Evolutionary conservation across 495 filamentous ascomycete species (phyloP).

Genomic region (Hypomontagnella submonticulosa): DNA sequence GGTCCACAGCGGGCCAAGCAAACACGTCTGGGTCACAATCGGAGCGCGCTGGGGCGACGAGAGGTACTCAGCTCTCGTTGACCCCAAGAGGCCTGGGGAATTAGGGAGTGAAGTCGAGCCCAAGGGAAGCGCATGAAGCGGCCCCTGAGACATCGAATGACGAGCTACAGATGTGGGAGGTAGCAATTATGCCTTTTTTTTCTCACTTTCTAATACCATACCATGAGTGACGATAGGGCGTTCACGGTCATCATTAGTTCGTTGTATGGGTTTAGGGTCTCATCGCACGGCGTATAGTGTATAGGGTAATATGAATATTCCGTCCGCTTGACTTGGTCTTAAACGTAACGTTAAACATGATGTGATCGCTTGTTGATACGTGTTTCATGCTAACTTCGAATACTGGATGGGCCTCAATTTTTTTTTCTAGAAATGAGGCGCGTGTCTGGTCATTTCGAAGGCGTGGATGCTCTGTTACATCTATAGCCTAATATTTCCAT

Average conservation of each 20-base stretch:
- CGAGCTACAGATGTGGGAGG: neutral
- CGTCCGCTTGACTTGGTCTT: slow-evolving; percentile 2
- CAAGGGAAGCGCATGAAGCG: slow-evolving; percentile 20
- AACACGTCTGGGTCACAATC: slow-evolving; percentile 86
- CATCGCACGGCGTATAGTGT: slow-evolving; percentile 41
- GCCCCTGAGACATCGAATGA: slow-evolving; percentile 4
- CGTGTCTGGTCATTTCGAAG: no score
- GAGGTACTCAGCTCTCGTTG: slow-evolving; percentile 60
- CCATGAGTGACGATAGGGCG: slow-evolving; percentile 39
- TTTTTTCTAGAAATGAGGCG: no score
- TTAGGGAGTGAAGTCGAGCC: slow-evolving; percentile 61
- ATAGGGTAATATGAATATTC: slow-evolving; percentile 23
- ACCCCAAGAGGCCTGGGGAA: slow-evolving; percentile 60
- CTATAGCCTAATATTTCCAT: no score
- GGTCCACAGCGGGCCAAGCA: slow-evolving; percentile 66
- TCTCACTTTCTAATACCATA: neutral
- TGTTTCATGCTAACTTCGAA: no score
- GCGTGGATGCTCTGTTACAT: no score
- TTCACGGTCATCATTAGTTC: slow-evolving; percentile 34
- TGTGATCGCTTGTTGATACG: neutral
- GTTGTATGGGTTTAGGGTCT: slow-evolving; percentile 14
- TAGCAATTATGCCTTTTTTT: slow-evolving; percentile 6
- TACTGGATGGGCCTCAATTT: no score
- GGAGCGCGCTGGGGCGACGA: slow-evolving; percentile 80
- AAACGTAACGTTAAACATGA: neutral